Base-by-base conservation (phyloP, 2,329 filamentous ascomycete genomes). In the Xylariomycetidae sp. region DNA sequence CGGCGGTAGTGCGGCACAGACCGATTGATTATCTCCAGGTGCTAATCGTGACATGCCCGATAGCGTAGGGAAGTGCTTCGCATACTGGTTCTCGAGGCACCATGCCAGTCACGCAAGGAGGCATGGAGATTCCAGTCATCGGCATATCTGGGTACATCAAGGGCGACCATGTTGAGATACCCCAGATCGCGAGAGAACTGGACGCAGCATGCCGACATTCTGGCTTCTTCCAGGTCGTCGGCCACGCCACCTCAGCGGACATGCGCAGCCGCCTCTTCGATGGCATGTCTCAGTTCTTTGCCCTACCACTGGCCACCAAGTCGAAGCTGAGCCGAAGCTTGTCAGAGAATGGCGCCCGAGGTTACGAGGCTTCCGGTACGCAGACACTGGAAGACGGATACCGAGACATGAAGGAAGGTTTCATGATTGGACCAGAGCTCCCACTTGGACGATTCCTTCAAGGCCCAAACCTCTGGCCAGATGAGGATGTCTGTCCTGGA, bases 191-290 rank as follows among this genome's bases (percentile, higher is more conserved):
- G 5, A 35, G 36, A 9, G 27, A 44, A 32, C 23, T 38, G 34
- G 29, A 39, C 13, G 32, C 35, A 10, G 53, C 49, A 2, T 49
- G 47, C 36, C 43, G 39, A 19, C 33, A 39, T 13, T 52, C 43
- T 7, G 58, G 59, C 4, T 60, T 61, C 39, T 56, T 61, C 38
- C 56, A 60, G 38, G 51, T 61, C 7, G 39, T 50, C 6, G 56
- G 56, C 23, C 58, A 62, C 37, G 45, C 43, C 12, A 45, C 61
- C n/a, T 22, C 50, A 2, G 23, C 33, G 2, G 38, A 44, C 6
- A 40, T 58, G 15, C 54, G 55, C 23, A 16, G 37, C 10, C 46
- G 43, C 3, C 38, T 60, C 7, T 44, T 59, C 24, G 36, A 34
- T 1, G 42, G 38, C 4, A 44, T 55, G 8, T 39, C 43, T 9